Evolutionary conservation across 495 filamentous ascomycete genomes (phyloP).

Genomic region (Penicillium samsonianum): DNA sequence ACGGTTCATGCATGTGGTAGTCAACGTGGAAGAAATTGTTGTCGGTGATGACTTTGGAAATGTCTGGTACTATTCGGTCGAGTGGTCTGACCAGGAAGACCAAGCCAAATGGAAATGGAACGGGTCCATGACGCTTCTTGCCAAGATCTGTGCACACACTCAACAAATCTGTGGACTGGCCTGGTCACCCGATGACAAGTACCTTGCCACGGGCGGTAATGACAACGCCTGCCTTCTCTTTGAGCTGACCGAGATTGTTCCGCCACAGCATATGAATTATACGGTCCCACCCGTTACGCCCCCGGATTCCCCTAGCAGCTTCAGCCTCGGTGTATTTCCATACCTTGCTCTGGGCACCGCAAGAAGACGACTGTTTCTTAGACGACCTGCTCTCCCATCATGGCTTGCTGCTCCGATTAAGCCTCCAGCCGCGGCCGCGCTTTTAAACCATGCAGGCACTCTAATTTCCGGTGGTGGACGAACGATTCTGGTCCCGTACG

Average conservation of each 20-base stretch:
- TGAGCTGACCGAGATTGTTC: constrained; percentile 62
- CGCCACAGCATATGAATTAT: constrained; percentile 18
- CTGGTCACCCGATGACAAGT: constrained; percentile 76
- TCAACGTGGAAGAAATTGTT: constrained; percentile 70
- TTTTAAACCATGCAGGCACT: constrained; percentile 32
- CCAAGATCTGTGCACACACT: constrained; percentile 73
- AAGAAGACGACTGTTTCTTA: constrained; percentile 22
- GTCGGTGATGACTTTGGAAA: constrained; percentile 86
- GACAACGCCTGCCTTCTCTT: constrained; percentile 89
- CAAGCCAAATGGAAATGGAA: constrained; percentile 62
- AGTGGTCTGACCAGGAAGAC: constrained; percentile 66
- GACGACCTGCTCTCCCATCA: constrained; percentile 32
- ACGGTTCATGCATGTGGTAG: constrained; percentile 32
- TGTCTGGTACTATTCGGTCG: constrained; percentile 85
- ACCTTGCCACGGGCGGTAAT: constrained; percentile 88
- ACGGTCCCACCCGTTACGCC: constrained; percentile 4
- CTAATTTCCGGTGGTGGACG: constrained; percentile 33
- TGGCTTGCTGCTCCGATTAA: constrained; percentile 27
- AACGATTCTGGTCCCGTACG: constrained; percentile 39
- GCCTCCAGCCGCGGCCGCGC: constrained; percentile 22
- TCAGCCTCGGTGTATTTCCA: constrained; percentile 25
- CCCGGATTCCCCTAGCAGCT: constrained; percentile 12
- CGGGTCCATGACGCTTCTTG: constrained; percentile 74
- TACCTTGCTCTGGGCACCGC: constrained; percentile 17
- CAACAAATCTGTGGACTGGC: constrained; percentile 92